Evolutionary conservation across 2,329 filamentous ascomycete genomes (phyloP), one percentile per base, ranked within the genome.

Genomic region (Pseudopyrenochaeta lycopersici): DNA sequence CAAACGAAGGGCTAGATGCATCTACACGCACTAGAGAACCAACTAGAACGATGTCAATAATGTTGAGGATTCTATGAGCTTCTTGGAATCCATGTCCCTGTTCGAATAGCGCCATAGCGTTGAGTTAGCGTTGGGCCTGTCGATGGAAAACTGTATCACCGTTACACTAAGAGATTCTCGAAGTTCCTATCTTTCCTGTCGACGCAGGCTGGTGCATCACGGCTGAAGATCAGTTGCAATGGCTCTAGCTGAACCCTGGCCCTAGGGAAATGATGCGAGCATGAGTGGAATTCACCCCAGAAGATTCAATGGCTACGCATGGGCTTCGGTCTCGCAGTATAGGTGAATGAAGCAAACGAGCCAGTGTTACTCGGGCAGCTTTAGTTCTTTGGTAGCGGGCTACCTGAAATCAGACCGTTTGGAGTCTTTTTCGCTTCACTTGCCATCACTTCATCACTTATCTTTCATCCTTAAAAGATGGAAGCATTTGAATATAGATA

Each of bases 121-220:
- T n/a, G n/a, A n/a, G n/a, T n/a, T n/a, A n/a, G n/a, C n/a, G n/a
- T n/a, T n/a, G n/a, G n/a, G n/a, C n/a, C n/a, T n/a, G n/a, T n/a
- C n/a, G n/a, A n/a, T n/a, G n/a, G n/a, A n/a, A n/a, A n/a, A n/a
- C n/a, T n/a, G n/a, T n/a, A n/a, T 56, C 43, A 49, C 38, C 17
- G 33, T 41, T 17, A 44, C 32, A 18, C 52, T 49, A 9, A 58
- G 32, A 30, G 43, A 58, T n/a, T n/a, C n/a, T n/a, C n/a, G n/a
- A n/a, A 50, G 12, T 42, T 30, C 14, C 15, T 45, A 0, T 18
- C 51, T 35, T 50, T 49, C 27, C 47, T 51, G 47, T 56, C n/a
- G n/a, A n/a, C 49, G 4, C 39, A 46, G 32, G 23, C 46, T 20
- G n/a, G 20, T 20, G 41, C 4, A 43, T 52, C 23, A 33, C 32